These are phyloP conservation scores for Penicillium expansum DNA, from an alignment of 2,329 filamentous ascomycete genomes.

Conservation along the genomic window DNA sequence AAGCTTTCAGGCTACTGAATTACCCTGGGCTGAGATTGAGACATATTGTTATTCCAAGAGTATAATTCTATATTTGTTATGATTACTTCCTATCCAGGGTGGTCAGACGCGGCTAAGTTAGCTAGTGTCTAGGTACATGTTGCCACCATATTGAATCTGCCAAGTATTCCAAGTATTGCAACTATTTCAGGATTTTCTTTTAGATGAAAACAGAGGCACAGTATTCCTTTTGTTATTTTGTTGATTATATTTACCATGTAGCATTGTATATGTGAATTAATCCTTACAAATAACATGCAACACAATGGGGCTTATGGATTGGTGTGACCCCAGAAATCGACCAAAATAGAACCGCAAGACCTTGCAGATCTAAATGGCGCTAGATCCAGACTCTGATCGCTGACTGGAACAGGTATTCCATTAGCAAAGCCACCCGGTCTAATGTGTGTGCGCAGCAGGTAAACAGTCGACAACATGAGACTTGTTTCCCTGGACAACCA, in stretches of 20 bases:
- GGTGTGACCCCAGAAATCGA: slow-evolving; percentile 24
- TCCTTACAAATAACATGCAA: background rate
- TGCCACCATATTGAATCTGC: background rate
- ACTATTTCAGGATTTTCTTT: too few relatives aligned
- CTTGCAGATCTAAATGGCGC: slow-evolving; percentile 22
- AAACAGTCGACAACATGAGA: slow-evolving; percentile 4
- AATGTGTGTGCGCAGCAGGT: background rate
- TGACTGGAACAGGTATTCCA: slow-evolving; percentile 13
- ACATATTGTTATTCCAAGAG: background rate
- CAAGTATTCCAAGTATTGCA: background rate
- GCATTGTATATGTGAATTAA: background rate
- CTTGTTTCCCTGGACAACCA: slow-evolving; percentile 14
- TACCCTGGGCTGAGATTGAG: background rate
- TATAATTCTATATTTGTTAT: background rate
- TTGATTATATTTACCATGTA: background rate
- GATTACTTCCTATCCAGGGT: background rate
- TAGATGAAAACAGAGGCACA: too few relatives aligned
- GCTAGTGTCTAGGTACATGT: slow-evolving; percentile 5
- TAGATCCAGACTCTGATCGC: slow-evolving; percentile 5
- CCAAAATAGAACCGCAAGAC: slow-evolving; percentile 10
- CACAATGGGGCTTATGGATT: slow-evolving; percentile 10
- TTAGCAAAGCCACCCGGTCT: background rate
- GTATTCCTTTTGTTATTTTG: too few relatives aligned
- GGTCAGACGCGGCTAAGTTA: background rate
- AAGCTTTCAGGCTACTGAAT: background rate